Base-by-base conservation (phyloP, 768 basidiomycete species). In the Kwoniella newhampshirensis region DNA sequence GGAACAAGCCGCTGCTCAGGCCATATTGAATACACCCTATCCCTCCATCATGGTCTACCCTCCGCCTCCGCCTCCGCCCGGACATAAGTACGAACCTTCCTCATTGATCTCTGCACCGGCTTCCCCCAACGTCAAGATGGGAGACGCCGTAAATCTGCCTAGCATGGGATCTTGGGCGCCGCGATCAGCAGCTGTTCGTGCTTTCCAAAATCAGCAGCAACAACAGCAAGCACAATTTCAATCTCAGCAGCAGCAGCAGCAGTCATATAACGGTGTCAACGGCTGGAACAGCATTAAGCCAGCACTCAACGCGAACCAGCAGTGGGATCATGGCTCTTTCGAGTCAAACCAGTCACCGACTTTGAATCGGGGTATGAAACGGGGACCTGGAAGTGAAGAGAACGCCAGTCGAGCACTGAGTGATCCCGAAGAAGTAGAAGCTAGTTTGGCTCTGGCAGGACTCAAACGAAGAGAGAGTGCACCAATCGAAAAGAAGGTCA, bases 401-500 rank as follows among this genome's bases (percentile, higher is more conserved):
- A 32, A 51, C 32, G 23, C 46, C 12, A 17, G 41, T 7, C 20
- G 51, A 7, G 47, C 59, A 5, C 26, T 61, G 17, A 57, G 55
- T 44, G 55, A 57, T 48, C 43, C 54, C 13, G 60, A 55, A 9
- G 64, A 66, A 43, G 60, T 57, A 9, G 64, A 66, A 53, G 60
- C 64, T 12, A 51, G 58, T 18, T 47, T 66, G 21, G 64, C 64
- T 2, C 42, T 62, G 3, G 61, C 64, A 4, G 64, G 61, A n/a
- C 36, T 66, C 40, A 60, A 60, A 41, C 20, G 42, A 20, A 40
- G 60, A 11, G 40, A 59, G n/a, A 59, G 57, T 44, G 54, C 53
- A 15, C 48, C 57, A 3, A 5, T 36, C 21, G 37, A 7, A 3
- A 26, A 26, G 6, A 59, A 59, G 50, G 49, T 52, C 23, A 28